Evolutionary conservation across 2,329 filamentous ascomycete genomes (phyloP), one percentile per base, ranked within the genome.

Genomic region (Fusarium circinatum): DNA sequence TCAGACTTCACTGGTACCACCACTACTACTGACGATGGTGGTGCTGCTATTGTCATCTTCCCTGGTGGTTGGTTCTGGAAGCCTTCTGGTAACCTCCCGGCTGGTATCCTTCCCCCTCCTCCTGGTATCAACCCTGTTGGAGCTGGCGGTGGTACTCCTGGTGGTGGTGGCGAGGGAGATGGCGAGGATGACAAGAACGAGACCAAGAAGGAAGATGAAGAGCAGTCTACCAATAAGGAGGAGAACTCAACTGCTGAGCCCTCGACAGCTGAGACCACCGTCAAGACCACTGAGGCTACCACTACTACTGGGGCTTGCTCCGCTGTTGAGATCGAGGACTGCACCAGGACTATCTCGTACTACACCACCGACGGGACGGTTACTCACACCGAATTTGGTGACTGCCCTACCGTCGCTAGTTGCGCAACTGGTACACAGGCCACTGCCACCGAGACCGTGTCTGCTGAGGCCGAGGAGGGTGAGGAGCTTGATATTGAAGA

Each of bases 61-160:
- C 59, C 63, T 11, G 63, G 63, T 34, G 63, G 63, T 20, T 65
- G 63, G 63, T 65, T 65, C 34, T 65, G 63, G 63, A 65, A 65
- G 28, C 63, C 63, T 0, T 66, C 60, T n/a, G 63, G 60, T 9
- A 66, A 65, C 18, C 48, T 65, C 3, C 63, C 60, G 0, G 60
- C 26, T 10, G 61, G 63, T 13, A 49, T 32, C 1, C 22, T 65
- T 1, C 63, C 63, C 0, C 61, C 63, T 15, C 63, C 63, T 28
- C 36, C 49, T 17, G 36, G 36, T 3, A n/a, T 42, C 0, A 54
- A 54, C 5, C 61, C 63, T 2, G 10, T 6, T 4, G 63, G 61
- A 12, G 47, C 45, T 1, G 45, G 30, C 8, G 26, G 62, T 3
- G 47, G 59, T 6, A 36, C 30, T 3, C 44, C 45, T 7, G 60